These are phyloP conservation scores for Glycine latifolia DNA, from an alignment of 306 rosid species.

Conservation along the genomic window DNA sequence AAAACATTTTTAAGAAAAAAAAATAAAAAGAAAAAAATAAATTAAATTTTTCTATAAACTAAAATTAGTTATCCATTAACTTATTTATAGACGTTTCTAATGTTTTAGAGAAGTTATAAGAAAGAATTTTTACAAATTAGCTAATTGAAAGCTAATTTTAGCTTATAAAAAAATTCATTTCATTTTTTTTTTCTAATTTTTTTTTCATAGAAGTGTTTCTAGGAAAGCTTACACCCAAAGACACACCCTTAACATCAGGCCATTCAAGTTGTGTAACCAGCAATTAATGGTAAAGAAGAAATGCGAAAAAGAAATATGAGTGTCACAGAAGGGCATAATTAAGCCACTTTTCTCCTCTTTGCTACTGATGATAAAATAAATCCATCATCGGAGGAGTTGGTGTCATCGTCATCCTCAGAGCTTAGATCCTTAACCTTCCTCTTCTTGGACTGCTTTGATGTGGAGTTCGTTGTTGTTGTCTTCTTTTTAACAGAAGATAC, in stretches of 20 bases:
- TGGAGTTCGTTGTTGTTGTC: constrained; percentile 46
- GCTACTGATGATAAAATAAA: constrained; percentile 32
- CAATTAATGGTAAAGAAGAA: constrained; percentile 12
- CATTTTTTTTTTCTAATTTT: no score
- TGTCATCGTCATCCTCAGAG: constrained; percentile 59
- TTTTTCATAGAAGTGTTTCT: no score
- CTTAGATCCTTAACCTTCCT: constrained; percentile 54
- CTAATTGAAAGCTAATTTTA: no score
- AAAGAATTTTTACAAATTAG: no score
- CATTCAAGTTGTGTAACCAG: constrained; percentile 21
- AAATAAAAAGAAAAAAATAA: no score
- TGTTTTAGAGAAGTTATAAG: no score
- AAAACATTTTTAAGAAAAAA: no score
- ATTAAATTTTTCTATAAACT: no score
- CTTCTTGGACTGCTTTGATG: constrained; percentile 65
- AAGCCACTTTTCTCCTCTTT: constrained; percentile 62
- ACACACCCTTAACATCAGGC: constrained; percentile 17
- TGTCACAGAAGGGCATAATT: constrained; percentile 16
- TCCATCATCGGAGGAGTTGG: constrained; percentile 61
- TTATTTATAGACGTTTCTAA: no score
- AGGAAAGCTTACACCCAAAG: no score
- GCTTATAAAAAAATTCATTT: no score
- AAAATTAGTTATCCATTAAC: no score
- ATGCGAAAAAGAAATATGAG: not conserved
- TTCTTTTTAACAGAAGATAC: constrained; percentile 54